Percentiles rank a stretch among this genome's conserved stretches.
These are phyloP conservation scores for Kuraishia hungarica DNA, from an alignment of 805 yeast genomes.

Conservation along the genomic window DNA sequence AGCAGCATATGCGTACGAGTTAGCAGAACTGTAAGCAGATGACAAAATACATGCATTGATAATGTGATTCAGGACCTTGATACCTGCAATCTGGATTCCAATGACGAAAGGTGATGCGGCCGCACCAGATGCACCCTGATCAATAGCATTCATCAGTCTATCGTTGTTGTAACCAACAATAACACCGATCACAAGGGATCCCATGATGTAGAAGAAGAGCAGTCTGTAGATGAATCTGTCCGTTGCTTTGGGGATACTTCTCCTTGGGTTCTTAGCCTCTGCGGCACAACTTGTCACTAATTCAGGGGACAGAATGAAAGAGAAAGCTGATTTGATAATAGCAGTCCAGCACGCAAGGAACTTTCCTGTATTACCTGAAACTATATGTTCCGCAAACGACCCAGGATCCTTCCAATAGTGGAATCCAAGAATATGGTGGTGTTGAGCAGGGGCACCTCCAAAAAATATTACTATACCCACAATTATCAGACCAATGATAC, in stretches of 20 bases:
- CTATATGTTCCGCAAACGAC: constrained; percentile 38
- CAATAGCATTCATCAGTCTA: constrained; percentile 35
- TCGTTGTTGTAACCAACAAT: constrained; percentile 45
- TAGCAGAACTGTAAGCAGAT: constrained; percentile 55
- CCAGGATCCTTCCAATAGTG: constrained; percentile 50
- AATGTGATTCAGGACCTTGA: constrained; percentile 63
- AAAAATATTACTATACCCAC: constrained; percentile 46
- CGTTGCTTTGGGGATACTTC: constrained; percentile 55
- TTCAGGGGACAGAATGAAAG: constrained; percentile 59
- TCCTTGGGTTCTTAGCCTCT: constrained; percentile 53
- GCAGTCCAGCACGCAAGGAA: constrained; percentile 59
- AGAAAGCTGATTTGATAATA: constrained; percentile 56
- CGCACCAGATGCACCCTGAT: constrained; percentile 47
- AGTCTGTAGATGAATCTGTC: constrained; percentile 53
- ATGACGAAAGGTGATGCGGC: constrained; percentile 83
- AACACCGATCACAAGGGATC: constrained; percentile 50
- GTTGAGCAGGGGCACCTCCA: constrained; percentile 50
- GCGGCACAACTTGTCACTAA: constrained; percentile 48
- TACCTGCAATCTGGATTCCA: constrained; percentile 65
- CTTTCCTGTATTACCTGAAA: constrained; percentile 47
- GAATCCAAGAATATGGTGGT: constrained; percentile 43
- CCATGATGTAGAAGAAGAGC: constrained; percentile 48
- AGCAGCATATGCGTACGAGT: constrained; percentile 65
- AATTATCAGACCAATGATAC: constrained; percentile 52
- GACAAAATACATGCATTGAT: constrained; percentile 64